phyloP scores from a whole-genome alignment of 208 protist genomes.

The Ichthyophonus hoferi region DNA sequence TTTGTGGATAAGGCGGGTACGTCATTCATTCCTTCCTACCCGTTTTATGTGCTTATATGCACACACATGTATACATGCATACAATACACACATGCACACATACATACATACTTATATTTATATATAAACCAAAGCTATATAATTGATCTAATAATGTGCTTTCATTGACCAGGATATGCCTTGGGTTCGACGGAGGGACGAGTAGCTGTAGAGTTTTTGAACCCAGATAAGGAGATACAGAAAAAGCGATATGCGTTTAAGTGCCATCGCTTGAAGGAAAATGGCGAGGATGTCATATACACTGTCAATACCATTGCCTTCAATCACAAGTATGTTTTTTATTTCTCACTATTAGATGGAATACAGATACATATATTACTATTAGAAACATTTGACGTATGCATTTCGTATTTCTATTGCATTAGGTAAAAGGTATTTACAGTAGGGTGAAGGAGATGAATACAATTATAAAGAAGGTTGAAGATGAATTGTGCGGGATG shows the following conservation, averaged over 20 bases:
- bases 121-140: background rate
- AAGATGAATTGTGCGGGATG: no score
- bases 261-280: constrained; percentile 59
- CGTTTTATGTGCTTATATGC: background rate
- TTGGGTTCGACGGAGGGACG: constrained; percentile 64
- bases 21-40: no score
- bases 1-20: background rate
- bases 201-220: constrained; percentile 72
- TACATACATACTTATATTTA: no score
- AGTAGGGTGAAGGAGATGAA: no score
- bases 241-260: constrained; percentile 71
- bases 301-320: constrained; percentile 72
- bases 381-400: no score
- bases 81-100: no score
- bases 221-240: constrained; percentile 37
- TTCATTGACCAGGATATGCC: constrained; percentile 51
- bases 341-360: no score
- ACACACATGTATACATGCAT: background rate
- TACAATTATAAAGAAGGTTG: no score
- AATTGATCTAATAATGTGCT: background rate
- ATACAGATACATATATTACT: no score
- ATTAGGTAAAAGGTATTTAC: no score
- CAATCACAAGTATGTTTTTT: constrained; percentile 57
- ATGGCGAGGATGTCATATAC: constrained; percentile 55
- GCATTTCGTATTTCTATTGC: no score